These are phyloP conservation scores for Neofusicoccum ribis DNA, from an alignment of 2,329 filamentous ascomycete genomes.

Conservation along the genomic window DNA sequence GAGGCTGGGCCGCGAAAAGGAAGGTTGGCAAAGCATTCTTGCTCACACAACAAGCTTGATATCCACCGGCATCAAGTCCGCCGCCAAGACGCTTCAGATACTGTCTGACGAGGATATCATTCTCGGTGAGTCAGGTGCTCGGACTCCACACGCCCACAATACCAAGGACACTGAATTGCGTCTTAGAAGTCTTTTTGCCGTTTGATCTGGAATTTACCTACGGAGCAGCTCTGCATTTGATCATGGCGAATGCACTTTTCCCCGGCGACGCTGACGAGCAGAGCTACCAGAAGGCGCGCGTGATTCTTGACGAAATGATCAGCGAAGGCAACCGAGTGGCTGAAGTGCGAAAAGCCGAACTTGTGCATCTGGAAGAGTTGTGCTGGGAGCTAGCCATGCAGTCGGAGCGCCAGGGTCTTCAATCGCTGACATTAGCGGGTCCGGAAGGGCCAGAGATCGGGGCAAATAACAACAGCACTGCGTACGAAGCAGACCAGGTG, in stretches of 20 bases:
- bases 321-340: background rate
- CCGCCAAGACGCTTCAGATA: background rate
- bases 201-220: background rate
- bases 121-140: background rate
- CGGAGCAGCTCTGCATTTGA: background rate
- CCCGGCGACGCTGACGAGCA: background rate
- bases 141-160: background rate
- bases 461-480: background rate
- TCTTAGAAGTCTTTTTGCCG: background rate
- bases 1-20: background rate
- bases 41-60: background rate
- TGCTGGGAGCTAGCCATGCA: background rate
- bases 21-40: conserved; percentile 1
- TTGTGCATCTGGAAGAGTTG: background rate
- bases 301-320: background rate
- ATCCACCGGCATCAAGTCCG: background rate
- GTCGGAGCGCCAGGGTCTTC: background rate
- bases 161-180: background rate
- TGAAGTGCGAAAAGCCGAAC: background rate
- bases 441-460: background rate
- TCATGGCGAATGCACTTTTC: background rate
- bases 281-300: background rate
- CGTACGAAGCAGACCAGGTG: background rate
- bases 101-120: background rate
- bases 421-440: background rate